Evolutionary conservation across 345 rosid genomes (phyloP).

Genomic region (Kernera saxatilis): DNA sequence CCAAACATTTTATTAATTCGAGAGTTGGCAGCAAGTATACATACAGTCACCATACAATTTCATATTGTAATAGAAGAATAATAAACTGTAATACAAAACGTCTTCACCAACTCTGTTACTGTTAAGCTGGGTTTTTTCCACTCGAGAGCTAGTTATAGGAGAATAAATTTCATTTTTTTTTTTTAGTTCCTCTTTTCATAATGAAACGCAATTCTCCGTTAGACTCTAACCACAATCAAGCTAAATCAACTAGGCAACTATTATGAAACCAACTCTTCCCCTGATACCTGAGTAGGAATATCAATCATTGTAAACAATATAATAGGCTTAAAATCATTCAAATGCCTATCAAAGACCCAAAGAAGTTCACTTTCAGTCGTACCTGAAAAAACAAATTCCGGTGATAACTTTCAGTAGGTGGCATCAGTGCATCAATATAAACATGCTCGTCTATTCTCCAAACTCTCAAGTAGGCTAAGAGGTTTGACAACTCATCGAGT

Average conservation of each 20-base stretch:
- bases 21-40: not conserved
- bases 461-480: conserved; percentile 66
- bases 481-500: conserved; percentile 80
- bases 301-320: not conserved
- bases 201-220: not conserved
- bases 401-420: conserved; percentile 83
- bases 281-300: not conserved
- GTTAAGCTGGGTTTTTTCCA: not conserved
- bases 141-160: not conserved
- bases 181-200: not conserved
- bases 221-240: not conserved
- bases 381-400: conserved; percentile 87
- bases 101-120: not conserved
- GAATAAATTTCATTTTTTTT: not conserved
- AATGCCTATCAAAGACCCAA: not conserved
- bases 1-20: not conserved
- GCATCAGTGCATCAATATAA: conserved; percentile 78
- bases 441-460: conserved; percentile 79
- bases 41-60: not conserved
- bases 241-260: not conserved
- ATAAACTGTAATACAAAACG: not conserved
- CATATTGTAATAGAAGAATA: not conserved
- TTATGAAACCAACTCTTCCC: not conserved
- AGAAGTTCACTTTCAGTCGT: conserved; percentile 6
- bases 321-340: not conserved